Evolutionary conservation across 2,329 filamentous ascomycete species (phyloP).

Genomic region (Aaosphaeria pasadenensis): DNA sequence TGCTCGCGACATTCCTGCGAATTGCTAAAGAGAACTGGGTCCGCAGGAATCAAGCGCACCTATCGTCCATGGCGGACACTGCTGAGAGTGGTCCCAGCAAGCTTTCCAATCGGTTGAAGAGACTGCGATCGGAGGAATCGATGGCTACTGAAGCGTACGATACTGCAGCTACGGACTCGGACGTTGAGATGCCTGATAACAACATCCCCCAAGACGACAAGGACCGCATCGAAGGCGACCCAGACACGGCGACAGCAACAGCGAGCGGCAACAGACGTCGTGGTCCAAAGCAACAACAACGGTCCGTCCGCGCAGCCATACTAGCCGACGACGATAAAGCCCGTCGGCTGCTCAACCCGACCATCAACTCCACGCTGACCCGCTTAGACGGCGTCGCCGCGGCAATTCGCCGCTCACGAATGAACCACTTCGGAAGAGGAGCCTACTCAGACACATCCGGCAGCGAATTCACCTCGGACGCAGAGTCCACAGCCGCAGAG

Average conservation of each 20-base stretch:
- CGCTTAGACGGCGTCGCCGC: constrained; percentile 68
- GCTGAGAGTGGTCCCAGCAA: constrained; percentile 13
- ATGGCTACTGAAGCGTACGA: not conserved
- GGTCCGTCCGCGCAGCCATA: constrained; percentile 47
- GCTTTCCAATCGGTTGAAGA: constrained; percentile 1
- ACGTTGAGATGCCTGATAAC: not conserved
- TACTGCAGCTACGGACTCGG: not conserved
- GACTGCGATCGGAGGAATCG: not conserved
- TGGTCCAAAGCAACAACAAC: not conserved
- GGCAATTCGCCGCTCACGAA: constrained; percentile 66
- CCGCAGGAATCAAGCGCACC: constrained; percentile 31
- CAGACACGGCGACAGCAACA: not conserved
- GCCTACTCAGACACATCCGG: constrained; percentile 24
- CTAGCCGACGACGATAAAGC: constrained; percentile 71
- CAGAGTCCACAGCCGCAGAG: constrained; percentile 8
- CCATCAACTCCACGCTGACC: constrained; percentile 66
- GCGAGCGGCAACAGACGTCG: not conserved
- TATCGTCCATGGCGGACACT: not conserved
- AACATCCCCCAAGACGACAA: not conserved
- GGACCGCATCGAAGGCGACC: not conserved
- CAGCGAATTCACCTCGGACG: constrained; percentile 26
- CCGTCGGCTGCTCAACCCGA: constrained; percentile 62
- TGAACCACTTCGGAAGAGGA: constrained; percentile 43
- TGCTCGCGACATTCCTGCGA: constrained; percentile 65
- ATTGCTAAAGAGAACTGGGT: constrained; percentile 62